Base-by-base conservation (phyloP, 768 basidiomycete genomes). In the Rhodocollybia butyracea region DNA sequence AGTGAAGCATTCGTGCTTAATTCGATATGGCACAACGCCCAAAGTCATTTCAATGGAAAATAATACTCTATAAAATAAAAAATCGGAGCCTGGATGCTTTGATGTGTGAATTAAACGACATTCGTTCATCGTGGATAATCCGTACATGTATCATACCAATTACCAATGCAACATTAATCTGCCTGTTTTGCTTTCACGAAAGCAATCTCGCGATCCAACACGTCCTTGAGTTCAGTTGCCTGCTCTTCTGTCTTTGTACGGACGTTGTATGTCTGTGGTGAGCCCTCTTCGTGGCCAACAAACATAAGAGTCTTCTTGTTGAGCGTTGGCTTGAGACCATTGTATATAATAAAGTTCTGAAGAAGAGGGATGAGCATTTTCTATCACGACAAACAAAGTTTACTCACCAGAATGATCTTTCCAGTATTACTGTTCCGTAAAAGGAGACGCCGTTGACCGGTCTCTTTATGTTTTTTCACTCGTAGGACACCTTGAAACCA, bases 1-100 rank as follows among this genome's bases (percentile, higher is more conserved):
- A 92, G 90, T 64, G 92, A 98, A 72, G 96, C 97, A 1, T 99
- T 96, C 66, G 89, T 98, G 21, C 85, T 93, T 62, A 91, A 87
- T 61, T 92, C 89, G 27, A 89, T 90, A 71, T 94, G 91, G 91
- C 91, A 93, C 60, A 92, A 94, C 62, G 91, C 91, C 5, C 91
- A 92, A 66, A 91, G 89, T 65, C 91, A 94, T 69, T 88, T 94
- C 69, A 79, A 73, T 40, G 84, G 73, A 59, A 88, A 84, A 66
- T 76, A 63, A 68, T 40, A 42, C 38, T 4, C 36, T 38, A 22
- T 34, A n/a, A n/a, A n/a, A n/a, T n/a, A n/a, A n/a, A n/a, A n/a
- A n/a, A n/a, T n/a, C n/a, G n/a, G 43, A 29, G 13, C 43, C 43
- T 29, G 43, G 27, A 11, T n/a, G 43, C 30, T 45, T 29, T 24